These are phyloP conservation scores for Termitomyces sp. DNA, from an alignment of 768 basidiomycete genomes.

Conservation along the genomic window DNA sequence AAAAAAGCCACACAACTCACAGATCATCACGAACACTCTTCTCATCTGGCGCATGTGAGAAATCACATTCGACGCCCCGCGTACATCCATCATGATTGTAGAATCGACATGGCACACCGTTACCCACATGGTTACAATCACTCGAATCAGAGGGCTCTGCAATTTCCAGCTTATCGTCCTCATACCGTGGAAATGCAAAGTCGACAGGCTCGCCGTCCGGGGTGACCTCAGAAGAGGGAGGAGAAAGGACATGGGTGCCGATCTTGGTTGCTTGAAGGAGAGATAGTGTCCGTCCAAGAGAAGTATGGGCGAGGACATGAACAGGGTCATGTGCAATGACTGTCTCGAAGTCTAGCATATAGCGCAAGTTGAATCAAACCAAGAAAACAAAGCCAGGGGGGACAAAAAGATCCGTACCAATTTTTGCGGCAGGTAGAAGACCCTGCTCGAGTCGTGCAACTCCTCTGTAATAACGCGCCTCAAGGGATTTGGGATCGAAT, in stretches of 20 bases:
- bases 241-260: constrained; percentile 12
- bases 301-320: constrained; percentile 27
- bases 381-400: background rate
- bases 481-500: constrained; percentile 20
- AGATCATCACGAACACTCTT: constrained; percentile 55
- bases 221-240: constrained; percentile 2
- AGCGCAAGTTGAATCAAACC: background rate
- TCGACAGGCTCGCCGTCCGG: constrained; percentile 24
- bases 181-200: constrained; percentile 32
- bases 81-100: constrained; percentile 56
- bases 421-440: constrained; percentile 23
- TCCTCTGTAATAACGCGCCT: constrained; percentile 21
- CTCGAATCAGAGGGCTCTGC: constrained; percentile 51
- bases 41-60: constrained; percentile 53
- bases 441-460: constrained; percentile 23
- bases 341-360: constrained; percentile 31
- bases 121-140: constrained; percentile 52
- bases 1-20: constrained; percentile 31
- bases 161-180: constrained; percentile 35
- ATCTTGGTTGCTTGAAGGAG: constrained; percentile 15
- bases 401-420: constrained; percentile 21
- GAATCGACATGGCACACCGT: constrained; percentile 51
- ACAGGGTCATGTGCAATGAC: constrained; percentile 31
- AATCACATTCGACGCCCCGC: constrained; percentile 40
- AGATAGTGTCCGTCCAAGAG: constrained; percentile 21